Percentiles rank a stretch among this genome's conserved stretches.
Conservation (phyloP, 768 basidiomycete genomes). For the Xerocomus spinulosus region DNA sequence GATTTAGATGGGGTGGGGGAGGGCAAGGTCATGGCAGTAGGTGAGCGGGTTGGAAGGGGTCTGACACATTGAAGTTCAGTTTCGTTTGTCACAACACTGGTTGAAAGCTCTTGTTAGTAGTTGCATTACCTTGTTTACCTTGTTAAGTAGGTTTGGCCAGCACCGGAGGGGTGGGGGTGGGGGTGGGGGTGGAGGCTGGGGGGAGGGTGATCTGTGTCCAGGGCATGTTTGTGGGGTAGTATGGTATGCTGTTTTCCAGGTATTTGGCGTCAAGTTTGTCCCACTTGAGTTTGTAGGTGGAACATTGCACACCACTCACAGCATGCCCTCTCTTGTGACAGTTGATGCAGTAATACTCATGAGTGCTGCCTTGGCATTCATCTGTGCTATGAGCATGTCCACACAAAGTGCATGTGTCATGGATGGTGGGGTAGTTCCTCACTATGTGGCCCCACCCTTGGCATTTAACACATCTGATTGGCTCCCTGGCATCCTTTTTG, state of each 20-base stretch:
- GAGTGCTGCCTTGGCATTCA: not conserved
- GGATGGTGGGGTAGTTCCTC: not conserved
- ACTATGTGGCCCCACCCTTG: conserved; percentile 3
- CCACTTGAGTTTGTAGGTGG: not conserved
- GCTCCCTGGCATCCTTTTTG: not conserved
- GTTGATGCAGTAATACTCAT: not conserved
- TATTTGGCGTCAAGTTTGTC: not conserved
- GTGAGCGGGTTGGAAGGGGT: too few relatives aligned
- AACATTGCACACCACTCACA: not conserved
- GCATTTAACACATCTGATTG: not conserved
- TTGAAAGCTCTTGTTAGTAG: too few relatives aligned
- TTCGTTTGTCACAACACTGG: too few relatives aligned
- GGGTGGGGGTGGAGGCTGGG: not conserved
- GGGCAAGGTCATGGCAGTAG: too few relatives aligned
- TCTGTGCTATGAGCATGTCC: not conserved
- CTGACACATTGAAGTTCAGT: too few relatives aligned
- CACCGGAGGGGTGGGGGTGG: too few relatives aligned
- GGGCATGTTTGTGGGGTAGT: not conserved
- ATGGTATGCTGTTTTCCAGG: conserved; percentile 2
- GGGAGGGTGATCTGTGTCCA: not conserved
- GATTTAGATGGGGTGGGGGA: too few relatives aligned
- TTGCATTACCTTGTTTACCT: too few relatives aligned
- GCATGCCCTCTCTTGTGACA: not conserved
- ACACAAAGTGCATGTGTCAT: not conserved
- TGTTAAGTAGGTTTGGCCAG: too few relatives aligned